phyloP scores from a whole-genome alignment of 768 basidiomycete species.

The Mycena haematopus region DNA sequence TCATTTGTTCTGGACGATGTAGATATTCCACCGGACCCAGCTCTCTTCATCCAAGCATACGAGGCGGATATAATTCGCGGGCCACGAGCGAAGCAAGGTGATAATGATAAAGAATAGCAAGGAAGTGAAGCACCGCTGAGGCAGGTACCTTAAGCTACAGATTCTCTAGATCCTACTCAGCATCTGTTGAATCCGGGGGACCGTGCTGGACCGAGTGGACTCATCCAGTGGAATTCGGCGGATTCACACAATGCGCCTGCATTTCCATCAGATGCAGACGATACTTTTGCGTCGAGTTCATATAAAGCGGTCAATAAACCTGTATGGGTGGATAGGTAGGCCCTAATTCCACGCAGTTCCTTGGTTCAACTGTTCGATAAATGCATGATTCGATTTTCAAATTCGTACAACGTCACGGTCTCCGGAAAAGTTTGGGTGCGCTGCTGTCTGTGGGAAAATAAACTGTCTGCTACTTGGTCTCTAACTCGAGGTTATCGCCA shows the following conservation, averaged over 20 bases:
- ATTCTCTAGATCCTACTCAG: constrained; percentile 30
- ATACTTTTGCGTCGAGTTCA: constrained; percentile 22
- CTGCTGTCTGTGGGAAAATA: too few species aligned
- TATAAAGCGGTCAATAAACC: constrained; percentile 9
- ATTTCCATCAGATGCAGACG: constrained; percentile 32
- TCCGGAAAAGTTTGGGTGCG: too few species aligned
- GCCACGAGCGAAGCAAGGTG: constrained; percentile 41
- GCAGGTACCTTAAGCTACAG: constrained; percentile 32
- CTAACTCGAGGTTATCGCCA: neutral
- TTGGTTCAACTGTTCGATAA: constrained; percentile 6
- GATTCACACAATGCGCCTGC: constrained; percentile 9
- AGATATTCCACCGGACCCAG: constrained; percentile 34
- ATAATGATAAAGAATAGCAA: neutral
- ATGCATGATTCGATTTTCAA: constrained; percentile 30
- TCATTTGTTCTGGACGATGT: constrained; percentile 1
- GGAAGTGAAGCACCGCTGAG: neutral
- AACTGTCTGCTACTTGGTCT: neutral
- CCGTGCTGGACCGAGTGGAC: constrained; percentile 21
- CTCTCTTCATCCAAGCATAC: constrained; percentile 68
- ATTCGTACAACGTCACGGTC: neutral
- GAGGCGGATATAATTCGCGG: constrained; percentile 77
- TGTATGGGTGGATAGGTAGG: constrained; percentile 88
- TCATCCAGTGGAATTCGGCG: constrained; percentile 35
- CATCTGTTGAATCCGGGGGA: constrained; percentile 5
- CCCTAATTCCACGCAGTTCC: constrained; percentile 35